Evolutionary conservation across 164 flowering plant genomes (phyloP), one percentile per base, ranked within the genome.

Genomic region (Hamamelis virginiana): DNA sequence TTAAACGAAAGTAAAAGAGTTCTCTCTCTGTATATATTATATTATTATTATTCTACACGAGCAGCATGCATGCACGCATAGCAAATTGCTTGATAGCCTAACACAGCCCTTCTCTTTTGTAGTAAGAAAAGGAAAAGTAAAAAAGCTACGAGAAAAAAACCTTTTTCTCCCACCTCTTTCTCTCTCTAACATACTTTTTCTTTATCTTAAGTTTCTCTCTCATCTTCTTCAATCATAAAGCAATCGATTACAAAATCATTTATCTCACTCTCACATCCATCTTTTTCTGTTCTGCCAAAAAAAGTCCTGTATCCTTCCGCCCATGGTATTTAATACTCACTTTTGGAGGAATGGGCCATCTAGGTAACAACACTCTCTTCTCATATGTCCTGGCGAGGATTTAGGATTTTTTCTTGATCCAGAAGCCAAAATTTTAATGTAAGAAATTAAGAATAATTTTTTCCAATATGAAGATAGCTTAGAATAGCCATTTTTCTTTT

Each of bases 221-320:
- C 56, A 9, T 43, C 3, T 23, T 23, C 46, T 41, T 76, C 86
- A 83, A 83, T 83, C 84, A 80, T 83, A 83, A 83, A 83, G 86
- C 82, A 78, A 83, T 83, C 84, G 84, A 83, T 83, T 83, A 77
- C 84, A 78, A 83, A 83, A 83, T 83, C 76, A 83, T 83, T 79
- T 77, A 14, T 59, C 64, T 72, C 72, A 65, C 74, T 69, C 71
- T 78, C 77, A 69, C 78, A 70, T 79, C 81, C 73, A 56, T 77
- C 81, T 75, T 67, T 56, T 79, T 81, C 81, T 77, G 71, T 57
- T 71, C 68, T 78, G 84, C 73, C 82, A 79, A 62, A 75, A 58
- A 73, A 74, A 68, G 75, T 74, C 62, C 78, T 80, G 80, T 68
- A 51, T 22, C 74, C 73, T 75, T 73, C 80, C 48, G 12, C 59